Evolutionary conservation across 805 yeast species (phyloP).

Genomic region (Kockiozyma suomiensis): DNA sequence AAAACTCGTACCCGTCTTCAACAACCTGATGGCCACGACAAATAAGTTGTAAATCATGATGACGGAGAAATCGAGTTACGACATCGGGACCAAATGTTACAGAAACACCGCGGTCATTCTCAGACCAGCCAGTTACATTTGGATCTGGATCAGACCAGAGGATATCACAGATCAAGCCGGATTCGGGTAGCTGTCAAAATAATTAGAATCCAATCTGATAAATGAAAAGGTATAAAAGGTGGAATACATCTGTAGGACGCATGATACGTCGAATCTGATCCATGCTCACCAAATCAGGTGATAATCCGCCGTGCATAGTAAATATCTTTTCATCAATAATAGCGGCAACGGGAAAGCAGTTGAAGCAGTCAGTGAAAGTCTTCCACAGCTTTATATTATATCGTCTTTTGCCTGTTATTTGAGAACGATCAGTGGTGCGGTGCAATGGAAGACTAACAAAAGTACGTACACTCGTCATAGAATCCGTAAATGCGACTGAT

Average conservation of each 20-base stretch:
- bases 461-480: constrained; percentile 79
- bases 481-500: constrained; percentile 97
- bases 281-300: constrained; percentile 96
- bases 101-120: constrained; percentile 97
- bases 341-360: constrained; percentile 97
- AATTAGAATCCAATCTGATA: not conserved
- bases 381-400: constrained; percentile 98
- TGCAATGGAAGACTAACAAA: not conserved
- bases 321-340: constrained; percentile 96
- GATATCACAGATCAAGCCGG: constrained; percentile 91
- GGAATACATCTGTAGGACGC: constrained; percentile 88
- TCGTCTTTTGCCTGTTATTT: constrained; percentile 65
- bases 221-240: not conserved
- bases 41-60: constrained; percentile 95
- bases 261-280: constrained; percentile 97
- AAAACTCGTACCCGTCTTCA: constrained; percentile 98
- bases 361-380: constrained; percentile 97
- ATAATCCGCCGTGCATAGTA: constrained; percentile 98
- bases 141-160: constrained; percentile 99
- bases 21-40: constrained; percentile 99
- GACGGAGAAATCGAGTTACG: constrained; percentile 90
- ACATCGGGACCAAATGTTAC: constrained; percentile 99
- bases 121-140: constrained; percentile 98
- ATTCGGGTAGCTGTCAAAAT: constrained; percentile 71
- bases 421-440: not conserved